These are phyloP conservation scores for Penicillium thymicola DNA, from an alignment of 2,329 filamentous ascomycete genomes.

Conservation along the genomic window DNA sequence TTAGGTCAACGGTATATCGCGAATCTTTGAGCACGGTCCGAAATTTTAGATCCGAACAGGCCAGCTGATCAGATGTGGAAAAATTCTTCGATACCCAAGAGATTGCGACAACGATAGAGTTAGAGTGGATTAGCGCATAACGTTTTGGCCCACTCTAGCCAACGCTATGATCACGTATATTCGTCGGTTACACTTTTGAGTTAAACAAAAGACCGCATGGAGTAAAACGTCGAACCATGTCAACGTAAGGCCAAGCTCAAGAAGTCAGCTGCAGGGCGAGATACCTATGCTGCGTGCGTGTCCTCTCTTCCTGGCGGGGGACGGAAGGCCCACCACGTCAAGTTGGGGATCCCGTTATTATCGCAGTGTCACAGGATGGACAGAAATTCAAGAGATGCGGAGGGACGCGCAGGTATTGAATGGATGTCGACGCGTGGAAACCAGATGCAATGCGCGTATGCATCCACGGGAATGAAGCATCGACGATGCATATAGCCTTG, in stretches of 20 bases:
- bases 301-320: neutral
- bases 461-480: neutral
- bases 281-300: neutral
- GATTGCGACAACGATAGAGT: conserved; percentile 1
- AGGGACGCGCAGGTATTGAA: neutral
- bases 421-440: neutral
- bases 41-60: neutral
- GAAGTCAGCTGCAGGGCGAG: neutral
- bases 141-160: neutral
- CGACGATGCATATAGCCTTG: neutral
- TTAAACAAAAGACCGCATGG: neutral
- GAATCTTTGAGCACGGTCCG: neutral
- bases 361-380: neutral
- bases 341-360: neutral
- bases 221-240: neutral
- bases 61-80: neutral
- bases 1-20: neutral
- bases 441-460: neutral
- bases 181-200: neutral
- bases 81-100: neutral
- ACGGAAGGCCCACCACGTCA: neutral
- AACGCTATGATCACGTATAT: neutral
- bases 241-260: conserved; percentile 1
- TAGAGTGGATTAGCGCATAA: conserved; percentile 5
- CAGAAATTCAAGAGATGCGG: neutral